Percentiles rank a stretch among this genome's conserved stretches.
These are phyloP conservation scores for Pleurotus tuoliensis DNA, from an alignment of 768 basidiomycete species.

Conservation along the genomic window DNA sequence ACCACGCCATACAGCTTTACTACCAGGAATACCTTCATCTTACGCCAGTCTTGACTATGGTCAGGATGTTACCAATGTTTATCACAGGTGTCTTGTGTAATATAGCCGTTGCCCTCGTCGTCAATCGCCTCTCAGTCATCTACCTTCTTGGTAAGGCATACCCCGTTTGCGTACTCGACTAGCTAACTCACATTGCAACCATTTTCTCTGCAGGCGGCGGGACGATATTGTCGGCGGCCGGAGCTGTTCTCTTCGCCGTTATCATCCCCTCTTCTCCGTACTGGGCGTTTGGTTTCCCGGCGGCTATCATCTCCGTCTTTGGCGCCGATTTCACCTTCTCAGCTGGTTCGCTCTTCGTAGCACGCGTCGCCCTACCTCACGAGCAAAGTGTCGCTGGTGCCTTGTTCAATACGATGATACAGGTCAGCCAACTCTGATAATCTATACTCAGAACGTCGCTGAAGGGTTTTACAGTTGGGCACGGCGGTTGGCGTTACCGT, in stretches of 20 bases:
- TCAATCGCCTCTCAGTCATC: slow-evolving; percentile 51
- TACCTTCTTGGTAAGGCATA: slow-evolving; percentile 51
- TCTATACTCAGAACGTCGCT: not conserved
- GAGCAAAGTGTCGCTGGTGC: slow-evolving; percentile 78
- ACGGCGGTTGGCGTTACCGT: not conserved
- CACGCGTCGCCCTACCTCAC: slow-evolving; percentile 57
- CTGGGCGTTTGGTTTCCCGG: slow-evolving; percentile 77
- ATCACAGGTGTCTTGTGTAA: slow-evolving; percentile 68
- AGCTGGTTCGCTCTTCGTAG: slow-evolving; percentile 69
- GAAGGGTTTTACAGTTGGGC: not conserved
- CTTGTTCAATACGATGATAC: slow-evolving; percentile 75
- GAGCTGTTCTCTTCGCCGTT: slow-evolving; percentile 64
- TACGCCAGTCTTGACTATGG: slow-evolving; percentile 55
- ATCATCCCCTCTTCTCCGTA: slow-evolving; percentile 55
- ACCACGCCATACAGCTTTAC: slow-evolving; percentile 42
- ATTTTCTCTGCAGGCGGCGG: slow-evolving; percentile 29
- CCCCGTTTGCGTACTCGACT: not conserved
- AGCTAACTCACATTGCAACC: not conserved
- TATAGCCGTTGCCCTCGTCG: slow-evolving; percentile 55
- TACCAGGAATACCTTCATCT: slow-evolving; percentile 63
- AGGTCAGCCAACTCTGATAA: slow-evolving; percentile 30
- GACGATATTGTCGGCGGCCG: slow-evolving; percentile 51
- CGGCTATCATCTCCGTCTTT: slow-evolving; percentile 60
- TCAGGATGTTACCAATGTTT: slow-evolving; percentile 70
- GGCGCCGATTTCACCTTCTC: slow-evolving; percentile 79